These are phyloP conservation scores for Nigrospora oryzae DNA, from an alignment of 2,329 filamentous ascomycete species.

Conservation along the genomic window DNA sequence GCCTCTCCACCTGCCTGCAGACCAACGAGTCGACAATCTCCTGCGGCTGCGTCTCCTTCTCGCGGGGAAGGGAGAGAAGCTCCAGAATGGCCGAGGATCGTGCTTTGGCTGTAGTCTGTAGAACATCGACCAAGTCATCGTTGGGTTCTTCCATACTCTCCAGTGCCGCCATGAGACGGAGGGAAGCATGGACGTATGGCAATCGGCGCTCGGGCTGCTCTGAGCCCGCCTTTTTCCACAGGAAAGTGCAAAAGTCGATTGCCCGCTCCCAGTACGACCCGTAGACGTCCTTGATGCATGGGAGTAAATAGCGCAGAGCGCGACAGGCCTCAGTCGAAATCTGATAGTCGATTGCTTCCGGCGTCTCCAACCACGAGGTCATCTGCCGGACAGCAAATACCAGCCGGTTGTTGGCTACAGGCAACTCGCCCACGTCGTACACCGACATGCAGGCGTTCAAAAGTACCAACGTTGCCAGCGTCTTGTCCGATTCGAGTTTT, in stretches of 20 bases:
- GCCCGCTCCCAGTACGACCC: slow-evolving; percentile 76
- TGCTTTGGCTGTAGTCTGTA: slow-evolving; percentile 49
- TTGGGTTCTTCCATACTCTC: slow-evolving; percentile 64
- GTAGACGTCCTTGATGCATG: slow-evolving; percentile 72
- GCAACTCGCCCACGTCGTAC: slow-evolving; percentile 43
- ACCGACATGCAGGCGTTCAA: slow-evolving; percentile 43
- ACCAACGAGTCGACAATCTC: slow-evolving; percentile 70
- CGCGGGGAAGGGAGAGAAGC: slow-evolving; percentile 48
- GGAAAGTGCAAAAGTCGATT: slow-evolving; percentile 46
- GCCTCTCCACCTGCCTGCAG: slow-evolving; percentile 56
- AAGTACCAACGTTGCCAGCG: slow-evolving; percentile 40
- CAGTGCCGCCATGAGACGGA: slow-evolving; percentile 61
- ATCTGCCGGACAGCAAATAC: slow-evolving; percentile 79
- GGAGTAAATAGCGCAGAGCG: slow-evolving; percentile 54
- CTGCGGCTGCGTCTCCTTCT: slow-evolving; percentile 50
- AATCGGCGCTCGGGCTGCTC: slow-evolving; percentile 38
- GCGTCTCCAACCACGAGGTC: slow-evolving; percentile 57
- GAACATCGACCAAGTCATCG: slow-evolving; percentile 74
- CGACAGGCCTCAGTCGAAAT: slow-evolving; percentile 45
- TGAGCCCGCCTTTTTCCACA: slow-evolving; percentile 43
- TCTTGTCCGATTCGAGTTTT: slow-evolving; percentile 31
- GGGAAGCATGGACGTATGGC: slow-evolving; percentile 60
- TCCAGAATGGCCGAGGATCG: slow-evolving; percentile 52
- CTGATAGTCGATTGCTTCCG: slow-evolving; percentile 31
- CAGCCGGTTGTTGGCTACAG: slow-evolving; percentile 58